phyloP scores from a whole-genome alignment of 1,284 basidiomycete species.

The Hypsizygus ulmarius region DNA sequence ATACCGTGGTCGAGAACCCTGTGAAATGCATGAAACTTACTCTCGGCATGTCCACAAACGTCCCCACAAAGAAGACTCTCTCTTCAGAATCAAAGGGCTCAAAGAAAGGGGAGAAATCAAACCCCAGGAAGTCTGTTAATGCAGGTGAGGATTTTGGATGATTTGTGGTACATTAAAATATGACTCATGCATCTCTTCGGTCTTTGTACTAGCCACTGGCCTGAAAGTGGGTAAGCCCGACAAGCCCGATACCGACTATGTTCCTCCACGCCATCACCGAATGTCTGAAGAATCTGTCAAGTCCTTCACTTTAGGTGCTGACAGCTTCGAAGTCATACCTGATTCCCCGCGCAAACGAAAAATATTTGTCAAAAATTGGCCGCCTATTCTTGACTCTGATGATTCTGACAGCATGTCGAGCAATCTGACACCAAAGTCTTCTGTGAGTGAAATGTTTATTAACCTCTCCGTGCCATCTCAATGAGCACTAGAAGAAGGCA shows the following conservation, averaged over 20 bases:
- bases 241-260: neutral
- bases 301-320: neutral
- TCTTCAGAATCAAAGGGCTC: no score
- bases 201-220: neutral
- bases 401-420: neutral
- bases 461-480: neutral
- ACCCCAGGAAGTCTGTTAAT: no score
- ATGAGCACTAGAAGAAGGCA: constrained; percentile 1
- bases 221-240: neutral
- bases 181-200: neutral
- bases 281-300: neutral
- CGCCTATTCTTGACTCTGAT: neutral
- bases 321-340: neutral
- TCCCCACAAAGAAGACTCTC: no score
- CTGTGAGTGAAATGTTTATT: neutral
- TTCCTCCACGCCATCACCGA: neutral
- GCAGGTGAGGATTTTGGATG: neutral
- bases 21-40: no score
- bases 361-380: neutral
- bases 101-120: no score
- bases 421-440: neutral
- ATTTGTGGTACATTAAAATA: constrained; percentile 1
- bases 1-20: neutral
- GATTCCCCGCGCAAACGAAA: neutral
- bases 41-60: no score